Evolutionary conservation across 1,139 yeast species (phyloP), one percentile per base, ranked within the genome.

Genomic region (Candida tunisiensis): DNA sequence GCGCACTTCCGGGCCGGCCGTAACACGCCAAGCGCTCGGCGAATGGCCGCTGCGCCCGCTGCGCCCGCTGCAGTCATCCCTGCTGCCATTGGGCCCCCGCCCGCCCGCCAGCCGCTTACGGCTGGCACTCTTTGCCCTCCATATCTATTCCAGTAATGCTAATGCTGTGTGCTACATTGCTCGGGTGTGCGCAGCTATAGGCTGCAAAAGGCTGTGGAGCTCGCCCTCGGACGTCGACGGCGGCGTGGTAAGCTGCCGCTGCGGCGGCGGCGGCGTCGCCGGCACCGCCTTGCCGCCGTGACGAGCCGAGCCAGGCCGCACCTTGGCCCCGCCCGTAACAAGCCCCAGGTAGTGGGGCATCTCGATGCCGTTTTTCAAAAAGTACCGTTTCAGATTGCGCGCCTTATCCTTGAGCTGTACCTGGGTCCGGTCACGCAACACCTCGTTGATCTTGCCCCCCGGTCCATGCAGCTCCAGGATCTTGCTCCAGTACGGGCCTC

Each of bases 341-440:
- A 74, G 72, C 30, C 58, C 61, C 36, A 88, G 57, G 42, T 80
- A 85, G 3, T 63, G 70, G 0, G 96, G 96, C 4, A 85, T 69
- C 5, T 79, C 53, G 12, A 47, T 31, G 0, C 55, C 56, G 19
- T 47, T 40, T 25, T 82, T 78, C 33, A 83, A 55, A 47, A 75
- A 82, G 37, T 75, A 74, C 64, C 80, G 67, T 49, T 85, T 88
- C 80, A 94, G 77, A 45, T 88, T 88, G 38, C 96, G 65, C 0
- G 96, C 96, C 46, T 88, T 88, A 47, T 88, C 98, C 47, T 88
- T 88, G 32, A 88, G 61, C 48, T 85, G 96, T 8, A 85, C 83
- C 45, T 83, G 93, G 8, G 77, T 74, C 44, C 96, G 62, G 44
- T 82, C 79, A 48, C 80, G 85, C 39, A 88, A 60, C 2, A 74